A percentile compares a stretch with the other conserved stretches of the same genome.
Evolutionary conservation across 1,284 basidiomycete genomes (phyloP).

Genomic region (Microbotryomycetes sp.): DNA sequence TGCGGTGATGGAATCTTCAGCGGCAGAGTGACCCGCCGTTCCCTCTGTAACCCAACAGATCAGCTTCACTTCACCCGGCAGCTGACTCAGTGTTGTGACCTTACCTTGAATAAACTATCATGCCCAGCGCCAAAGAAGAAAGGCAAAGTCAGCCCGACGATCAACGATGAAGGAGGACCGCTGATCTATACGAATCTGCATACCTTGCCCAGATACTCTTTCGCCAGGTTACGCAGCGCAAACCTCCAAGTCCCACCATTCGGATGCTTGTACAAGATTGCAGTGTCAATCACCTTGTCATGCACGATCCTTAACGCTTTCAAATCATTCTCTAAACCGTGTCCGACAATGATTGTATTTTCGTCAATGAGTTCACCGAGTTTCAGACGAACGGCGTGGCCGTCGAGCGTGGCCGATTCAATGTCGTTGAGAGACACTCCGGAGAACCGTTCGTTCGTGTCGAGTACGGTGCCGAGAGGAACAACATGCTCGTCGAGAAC

Average conservation of each 20-base stretch:
- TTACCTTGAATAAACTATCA: conserved; percentile 28
- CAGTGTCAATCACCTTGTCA: conserved; percentile 71
- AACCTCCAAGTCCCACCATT: conserved; percentile 68
- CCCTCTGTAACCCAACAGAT: not conserved
- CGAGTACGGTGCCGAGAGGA: conserved; percentile 65
- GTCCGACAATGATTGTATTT: conserved; percentile 52
- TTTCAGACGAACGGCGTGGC: conserved; percentile 57
- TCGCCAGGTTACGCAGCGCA: conserved; percentile 62
- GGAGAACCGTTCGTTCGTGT: conserved; percentile 82
- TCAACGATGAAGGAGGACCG: too few relatives aligned
- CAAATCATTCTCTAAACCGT: conserved; percentile 73
- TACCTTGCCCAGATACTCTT: conserved; percentile 23
- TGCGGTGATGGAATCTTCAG: conserved; percentile 49
- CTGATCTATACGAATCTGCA: too few relatives aligned
- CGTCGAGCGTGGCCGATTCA: conserved; percentile 54
- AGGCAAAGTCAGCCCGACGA: too few relatives aligned
- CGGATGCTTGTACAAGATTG: conserved; percentile 65
- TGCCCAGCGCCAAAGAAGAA: not conserved
- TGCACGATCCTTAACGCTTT: conserved; percentile 79
- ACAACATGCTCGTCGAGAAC: conserved; percentile 78
- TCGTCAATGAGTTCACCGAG: conserved; percentile 58
- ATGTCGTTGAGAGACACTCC: conserved; percentile 63
- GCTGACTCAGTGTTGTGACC: conserved; percentile 1
- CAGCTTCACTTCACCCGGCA: not conserved
- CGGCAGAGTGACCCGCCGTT: conserved; percentile 15